phyloP scores from a whole-genome alignment of 2,329 filamentous ascomycete genomes.

The Penicillium sp. region DNA sequence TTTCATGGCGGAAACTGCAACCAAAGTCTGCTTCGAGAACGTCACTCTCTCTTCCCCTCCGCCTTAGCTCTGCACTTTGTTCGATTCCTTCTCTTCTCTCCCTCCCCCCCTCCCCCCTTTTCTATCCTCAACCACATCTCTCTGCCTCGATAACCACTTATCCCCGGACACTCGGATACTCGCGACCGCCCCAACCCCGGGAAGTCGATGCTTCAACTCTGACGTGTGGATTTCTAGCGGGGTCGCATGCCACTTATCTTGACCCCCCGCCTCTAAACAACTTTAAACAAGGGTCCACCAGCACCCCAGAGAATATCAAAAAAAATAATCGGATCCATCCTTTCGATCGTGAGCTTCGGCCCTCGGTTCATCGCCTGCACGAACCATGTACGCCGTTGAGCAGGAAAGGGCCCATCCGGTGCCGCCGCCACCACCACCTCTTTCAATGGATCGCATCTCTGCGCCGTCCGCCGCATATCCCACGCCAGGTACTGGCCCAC shows the following conservation, averaged over 20 bases:
- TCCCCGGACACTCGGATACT: background rate
- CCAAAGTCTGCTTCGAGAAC: slow-evolving; percentile 15
- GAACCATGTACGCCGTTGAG: slow-evolving; percentile 42
- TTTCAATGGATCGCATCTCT: slow-evolving; percentile 44
- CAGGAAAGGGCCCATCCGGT: slow-evolving; percentile 37
- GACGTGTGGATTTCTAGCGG: slow-evolving; percentile 25
- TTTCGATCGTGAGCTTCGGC: slow-evolving; percentile 12
- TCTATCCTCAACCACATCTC: slow-evolving; percentile 1
- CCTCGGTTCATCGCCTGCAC: slow-evolving; percentile 27
- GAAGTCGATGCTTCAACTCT: slow-evolving; percentile 31
- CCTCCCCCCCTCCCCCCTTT: slow-evolving; percentile 1
- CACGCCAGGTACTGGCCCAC: slow-evolving; percentile 34
- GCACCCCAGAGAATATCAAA: background rate
- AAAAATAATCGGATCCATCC: slow-evolving; percentile 7
- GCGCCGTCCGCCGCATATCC: slow-evolving; percentile 37
- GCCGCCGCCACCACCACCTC: slow-evolving; percentile 37
- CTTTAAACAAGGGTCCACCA: background rate
- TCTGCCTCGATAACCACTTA: background rate
- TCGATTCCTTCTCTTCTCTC: background rate
- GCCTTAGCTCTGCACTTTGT: background rate
- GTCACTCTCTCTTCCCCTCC: slow-evolving; percentile 17
- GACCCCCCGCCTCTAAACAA: slow-evolving; percentile 6
- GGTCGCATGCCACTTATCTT: slow-evolving; percentile 25
- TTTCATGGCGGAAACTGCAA: slow-evolving; percentile 5
- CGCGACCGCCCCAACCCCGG: slow-evolving; percentile 13